Base-by-base conservation (phyloP, 1,284 basidiomycete species). In the Naganishia cerealis region DNA sequence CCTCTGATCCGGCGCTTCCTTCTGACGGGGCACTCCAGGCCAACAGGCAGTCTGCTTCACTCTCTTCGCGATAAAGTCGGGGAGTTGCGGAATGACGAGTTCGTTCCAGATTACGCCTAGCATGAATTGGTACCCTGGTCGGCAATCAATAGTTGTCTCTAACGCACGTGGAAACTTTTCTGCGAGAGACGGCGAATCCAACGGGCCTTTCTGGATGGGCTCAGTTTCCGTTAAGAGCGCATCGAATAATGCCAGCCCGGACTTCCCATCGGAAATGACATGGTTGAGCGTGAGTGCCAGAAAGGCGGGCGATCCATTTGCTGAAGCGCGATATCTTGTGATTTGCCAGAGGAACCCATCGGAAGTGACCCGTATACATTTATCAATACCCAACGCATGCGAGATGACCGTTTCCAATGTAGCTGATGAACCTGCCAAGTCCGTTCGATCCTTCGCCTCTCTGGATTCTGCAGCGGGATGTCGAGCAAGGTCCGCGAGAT, bases 41-140 rank as follows among this genome's bases (percentile, higher is more conserved):
- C 78, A 79, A 0, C 69, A 54, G 8, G 71, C 57, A 10, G 48
- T 15, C 1, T 43, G 29, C 12, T 61, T 62, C 46, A 79, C 71
- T 43, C 70, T 71, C 0, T 39, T 53, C 65, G 73, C 73, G 16
- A 79, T 55, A 53, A 75, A 76, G 0, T 24, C 2, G 1, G 78
- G 78, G 3, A 78, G 56, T 24, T 67, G 71, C 2, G 77, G 76
- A 18, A 78, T 55, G 40, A 80, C 24, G 7, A 78, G 67, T 56
- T 74, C 73, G 29, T 71, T 71, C 48, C 71, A 75, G 6, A 75
- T 67, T 46, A 77, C 65, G n/a, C 74, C 73, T 0, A 76, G 59
- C 2, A 78, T 63, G 50, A 48, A 63, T 26, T 24, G 29, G 29
- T 63, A 63, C 16, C 59, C 50, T 18, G 59, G 59, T 29, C 50